These are phyloP conservation scores for Penicillium sp. DNA, from an alignment of 2,329 filamentous ascomycete genomes.

Conservation along the genomic window DNA sequence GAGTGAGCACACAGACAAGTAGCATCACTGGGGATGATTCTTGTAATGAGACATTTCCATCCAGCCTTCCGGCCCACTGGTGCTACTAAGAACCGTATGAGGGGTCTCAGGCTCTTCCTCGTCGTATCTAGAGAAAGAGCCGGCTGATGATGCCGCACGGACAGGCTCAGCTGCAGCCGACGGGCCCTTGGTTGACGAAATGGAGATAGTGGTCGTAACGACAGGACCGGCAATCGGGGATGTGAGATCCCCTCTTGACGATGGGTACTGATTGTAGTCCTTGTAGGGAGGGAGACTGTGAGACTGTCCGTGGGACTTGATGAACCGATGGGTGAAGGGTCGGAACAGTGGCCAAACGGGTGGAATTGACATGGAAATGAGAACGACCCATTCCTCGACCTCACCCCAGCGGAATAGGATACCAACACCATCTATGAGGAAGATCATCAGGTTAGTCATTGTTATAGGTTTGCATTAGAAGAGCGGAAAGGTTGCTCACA, in stretches of 20 bases:
- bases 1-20: neutral
- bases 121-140: slow-evolving; percentile 17
- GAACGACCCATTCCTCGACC: slow-evolving; percentile 31
- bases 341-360: slow-evolving; percentile 30
- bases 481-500: slow-evolving; percentile 14
- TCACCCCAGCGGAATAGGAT: slow-evolving; percentile 28
- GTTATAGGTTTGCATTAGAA: too few relatives aligned
- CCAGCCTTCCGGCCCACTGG: slow-evolving; percentile 22
- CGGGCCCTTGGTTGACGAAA: slow-evolving; percentile 17
- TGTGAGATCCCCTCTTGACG: slow-evolving; percentile 12
- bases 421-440: slow-evolving; percentile 21
- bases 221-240: slow-evolving; percentile 18
- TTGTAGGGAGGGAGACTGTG: slow-evolving; percentile 8
- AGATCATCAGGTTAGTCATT: slow-evolving; percentile 5
- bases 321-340: slow-evolving; percentile 25
- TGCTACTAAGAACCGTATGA: slow-evolving; percentile 12
- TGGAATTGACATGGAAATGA: slow-evolving; percentile 31
- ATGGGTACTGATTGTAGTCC: slow-evolving; percentile 13
- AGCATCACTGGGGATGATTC: slow-evolving; percentile 9
- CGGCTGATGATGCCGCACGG: slow-evolving; percentile 13
- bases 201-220: slow-evolving; percentile 23
- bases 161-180: slow-evolving; percentile 11
- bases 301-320: slow-evolving; percentile 17
- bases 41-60: slow-evolving; percentile 20
- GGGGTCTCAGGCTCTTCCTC: slow-evolving; percentile 18